Base-by-base conservation (phyloP, 2,329 filamentous ascomycete species). In the Clonostachys solani region DNA sequence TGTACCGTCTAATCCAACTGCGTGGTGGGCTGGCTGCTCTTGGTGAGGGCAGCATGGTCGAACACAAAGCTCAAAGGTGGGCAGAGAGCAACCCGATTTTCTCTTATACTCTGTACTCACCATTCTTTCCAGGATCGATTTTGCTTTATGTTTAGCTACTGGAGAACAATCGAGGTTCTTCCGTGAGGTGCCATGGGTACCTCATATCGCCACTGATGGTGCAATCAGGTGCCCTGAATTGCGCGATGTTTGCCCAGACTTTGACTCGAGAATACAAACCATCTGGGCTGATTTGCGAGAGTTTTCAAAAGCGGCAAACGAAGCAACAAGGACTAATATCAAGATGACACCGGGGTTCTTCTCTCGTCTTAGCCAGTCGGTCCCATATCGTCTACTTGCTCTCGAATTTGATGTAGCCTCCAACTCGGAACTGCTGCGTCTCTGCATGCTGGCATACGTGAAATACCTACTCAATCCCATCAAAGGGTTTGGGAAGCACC, bases 401-500 rank as follows among this genome's bases (percentile, higher is more conserved):
- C 49, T 62, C 4, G 38, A 45, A 9, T 53, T 51, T 29, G 53
- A 54, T 4, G 19, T 46, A 2, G 12, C 46, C 5, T 52, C 54
- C 3, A 15, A 47, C 3, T 16, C 49, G 4, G 53, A 53, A 38
- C 17, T 54, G 2, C 33, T 51, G 17, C 42, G 54, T 12, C 42
- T 59, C 2, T 56, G 47, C 8, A 56, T 62, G 58, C 40, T 61
- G 3, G 56, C 55, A 1, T 58, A 51, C 19, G 49, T 53, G 15
- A 60, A 57, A 38, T 52, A 51, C 12, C 40, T 56, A 3, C 40
- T 56, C 8, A 41, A 50, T 2, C 49, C 50, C 15, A 50, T 52
- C 13, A 45, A 49, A 7, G 49, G 50, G 5, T 34, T 55, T 6
- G 50, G 52, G 4, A 49, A 6, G 42, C 36, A 38, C 17, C 36